Evolutionary conservation across 1,284 basidiomycete genomes (phyloP).

Genomic region (Tranzscheliella williamsii): DNA sequence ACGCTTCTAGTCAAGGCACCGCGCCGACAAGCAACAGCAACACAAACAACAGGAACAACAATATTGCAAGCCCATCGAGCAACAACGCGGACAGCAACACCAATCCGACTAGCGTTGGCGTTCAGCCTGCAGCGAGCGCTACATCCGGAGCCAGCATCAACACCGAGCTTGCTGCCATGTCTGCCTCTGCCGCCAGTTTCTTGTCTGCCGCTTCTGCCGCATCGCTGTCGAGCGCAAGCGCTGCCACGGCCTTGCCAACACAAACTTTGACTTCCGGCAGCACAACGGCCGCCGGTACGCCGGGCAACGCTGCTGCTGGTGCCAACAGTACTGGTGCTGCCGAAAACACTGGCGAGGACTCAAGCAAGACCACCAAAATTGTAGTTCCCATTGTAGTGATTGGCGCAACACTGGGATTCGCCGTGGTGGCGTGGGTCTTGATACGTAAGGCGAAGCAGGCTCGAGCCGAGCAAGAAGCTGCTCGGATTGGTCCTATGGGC

Average conservation of each 20-base stretch:
- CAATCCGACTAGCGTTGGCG: background rate
- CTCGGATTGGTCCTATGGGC: conserved; percentile 11
- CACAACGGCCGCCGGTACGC: background rate
- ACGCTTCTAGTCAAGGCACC: background rate
- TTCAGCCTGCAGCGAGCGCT: conserved; percentile 1
- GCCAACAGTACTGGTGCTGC: conserved; percentile 1
- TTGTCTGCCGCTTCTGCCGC: conserved; percentile 16
- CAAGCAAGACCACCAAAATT: conserved; percentile 21
- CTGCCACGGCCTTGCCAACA: background rate
- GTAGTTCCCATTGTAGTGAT: conserved; percentile 41
- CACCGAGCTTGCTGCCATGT: conserved; percentile 6
- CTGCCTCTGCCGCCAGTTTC: conserved; percentile 13
- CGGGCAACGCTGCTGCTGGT: background rate
- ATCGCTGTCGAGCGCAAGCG: background rate
- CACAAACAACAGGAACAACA: conserved; percentile 5
- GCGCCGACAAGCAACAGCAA: conserved; percentile 2
- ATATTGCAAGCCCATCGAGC: background rate
- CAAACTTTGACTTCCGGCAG: too few species aligned
- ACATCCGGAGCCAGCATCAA: conserved; percentile 3
- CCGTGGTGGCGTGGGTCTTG: conserved; percentile 19
- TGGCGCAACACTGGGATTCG: conserved; percentile 15
- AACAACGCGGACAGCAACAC: conserved; percentile 11
- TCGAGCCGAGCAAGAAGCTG: conserved; percentile 8
- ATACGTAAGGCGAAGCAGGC: conserved; percentile 2
- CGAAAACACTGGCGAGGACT: conserved; percentile 8